These are phyloP conservation scores for Beauveria bassiana DNA, from an alignment of 2,329 filamentous ascomycete genomes.

Conservation along the genomic window DNA sequence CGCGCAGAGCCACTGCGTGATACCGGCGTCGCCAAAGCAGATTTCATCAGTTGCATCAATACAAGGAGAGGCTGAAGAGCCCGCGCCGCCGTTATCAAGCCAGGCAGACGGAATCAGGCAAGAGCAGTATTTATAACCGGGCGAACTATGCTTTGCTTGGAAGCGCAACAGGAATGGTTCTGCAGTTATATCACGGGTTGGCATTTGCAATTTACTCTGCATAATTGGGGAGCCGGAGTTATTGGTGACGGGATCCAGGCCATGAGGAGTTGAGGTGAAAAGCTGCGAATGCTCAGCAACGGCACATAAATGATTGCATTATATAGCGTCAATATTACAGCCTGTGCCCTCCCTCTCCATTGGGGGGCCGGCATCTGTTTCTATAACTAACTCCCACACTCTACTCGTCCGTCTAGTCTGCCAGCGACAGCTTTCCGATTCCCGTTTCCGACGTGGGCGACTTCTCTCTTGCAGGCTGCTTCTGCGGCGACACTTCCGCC, in stretches of 20 bases:
- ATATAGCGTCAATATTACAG: slow-evolving; percentile 5
- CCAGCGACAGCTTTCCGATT: slow-evolving; percentile 25
- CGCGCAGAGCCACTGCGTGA: not conserved
- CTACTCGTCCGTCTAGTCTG: slow-evolving; percentile 2
- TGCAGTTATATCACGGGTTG: not conserved
- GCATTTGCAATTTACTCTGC: not conserved
- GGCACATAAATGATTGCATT: not conserved
- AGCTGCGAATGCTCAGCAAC: not conserved
- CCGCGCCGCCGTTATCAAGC: not conserved
- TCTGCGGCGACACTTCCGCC: slow-evolving; percentile 22
- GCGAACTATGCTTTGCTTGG: not conserved
- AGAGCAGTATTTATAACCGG: not conserved
- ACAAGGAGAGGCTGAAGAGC: not conserved
- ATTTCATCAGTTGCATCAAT: not conserved
- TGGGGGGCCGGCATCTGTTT: not conserved
- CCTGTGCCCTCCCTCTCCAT: not conserved
- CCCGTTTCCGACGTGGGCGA: slow-evolving; percentile 31
- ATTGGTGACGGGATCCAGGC: not conserved
- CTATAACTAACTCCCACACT: not conserved
- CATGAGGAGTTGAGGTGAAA: not conserved
- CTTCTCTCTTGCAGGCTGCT: slow-evolving; percentile 12
- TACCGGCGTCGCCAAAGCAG: not conserved
- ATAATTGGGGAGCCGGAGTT: not conserved
- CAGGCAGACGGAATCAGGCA: not conserved
- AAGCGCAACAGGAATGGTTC: not conserved